These are phyloP conservation scores for Nicotiana obtusifolia DNA, from an alignment of 257 asterid genomes.

Conservation along the genomic window DNA sequence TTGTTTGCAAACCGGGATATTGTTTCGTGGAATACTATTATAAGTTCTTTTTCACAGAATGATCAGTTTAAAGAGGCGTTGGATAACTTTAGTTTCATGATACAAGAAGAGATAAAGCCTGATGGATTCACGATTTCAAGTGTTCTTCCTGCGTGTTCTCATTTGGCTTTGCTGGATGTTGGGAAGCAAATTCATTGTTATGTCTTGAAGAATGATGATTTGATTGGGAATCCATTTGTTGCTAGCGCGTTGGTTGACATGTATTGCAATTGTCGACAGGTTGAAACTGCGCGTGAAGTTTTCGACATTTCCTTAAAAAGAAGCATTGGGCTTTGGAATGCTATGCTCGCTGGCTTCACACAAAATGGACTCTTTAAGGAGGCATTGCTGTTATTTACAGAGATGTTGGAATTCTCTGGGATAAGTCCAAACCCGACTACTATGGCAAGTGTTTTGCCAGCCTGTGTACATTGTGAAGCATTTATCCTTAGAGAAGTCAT, in stretches of 20 bases:
- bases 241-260: conserved; percentile 80
- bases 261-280: conserved; percentile 84
- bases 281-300: conserved; percentile 46
- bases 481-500: conserved; percentile 59
- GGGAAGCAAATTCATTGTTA: conserved; percentile 78
- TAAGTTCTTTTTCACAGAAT: conserved; percentile 50
- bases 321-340: conserved; percentile 72
- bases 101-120: conserved; percentile 49
- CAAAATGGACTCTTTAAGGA: conserved; percentile 60
- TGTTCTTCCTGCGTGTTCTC: conserved; percentile 80
- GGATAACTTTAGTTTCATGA: conserved; percentile 50
- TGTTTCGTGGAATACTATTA: conserved; percentile 87
- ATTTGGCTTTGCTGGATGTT: conserved; percentile 56
- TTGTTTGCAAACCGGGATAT: conserved; percentile 43
- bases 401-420: conserved; percentile 36
- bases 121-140: conserved; percentile 81
- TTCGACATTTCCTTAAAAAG: conserved; percentile 45
- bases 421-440: conserved; percentile 63
- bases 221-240: conserved; percentile 59
- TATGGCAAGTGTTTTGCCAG: conserved; percentile 82
- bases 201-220: conserved; percentile 51
- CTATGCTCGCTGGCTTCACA: conserved; percentile 85
- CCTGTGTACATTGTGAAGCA: conserved; percentile 66
- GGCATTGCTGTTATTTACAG: conserved; percentile 53
- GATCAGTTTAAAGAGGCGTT: conserved; percentile 58